Evolutionary conservation across 2,329 filamentous ascomycete genomes (phyloP), one percentile per base, ranked within the genome.

Genomic region (Talaromyces sp.): DNA sequence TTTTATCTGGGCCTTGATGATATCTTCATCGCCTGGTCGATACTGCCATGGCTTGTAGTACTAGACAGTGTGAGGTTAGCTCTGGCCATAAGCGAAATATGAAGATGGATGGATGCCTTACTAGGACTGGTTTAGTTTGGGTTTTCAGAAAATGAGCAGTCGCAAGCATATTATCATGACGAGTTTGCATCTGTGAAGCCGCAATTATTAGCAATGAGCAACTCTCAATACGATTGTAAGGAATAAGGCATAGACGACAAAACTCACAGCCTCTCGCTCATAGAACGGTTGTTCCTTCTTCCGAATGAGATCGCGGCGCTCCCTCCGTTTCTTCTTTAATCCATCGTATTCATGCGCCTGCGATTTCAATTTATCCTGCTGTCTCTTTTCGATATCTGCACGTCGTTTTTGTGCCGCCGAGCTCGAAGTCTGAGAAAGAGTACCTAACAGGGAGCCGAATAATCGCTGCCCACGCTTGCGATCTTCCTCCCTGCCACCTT

Each of bases 11-110:
- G 81, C 76, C 41, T 86, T 81, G 67, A 97, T 89, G 10, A 73
- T 78, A 4, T 85, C 82, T 70, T 92, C 84, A 69, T 97, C 88
- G 40, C 83, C 80, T 4, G 77, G 70, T 29, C 84, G 85, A 51
- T 89, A 79, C 63, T 91, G 86, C 87, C 89, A 95, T 0, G 93
- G 93, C 41, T 87, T 86, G 72, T 94, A 97, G 71, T 88, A 93
- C 91, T 96, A 59, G 11, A 37, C 8, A 50, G 11, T 33, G 35
- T 17, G n/a, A 24, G 4, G n/a, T 42, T 16, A 42, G 40, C 40
- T 11, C 13, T 8, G n/a, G 2, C 14, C 20, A 42, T 27, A 16
- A 35, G 7, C n/a, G 7, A 2, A n/a, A 4, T 39, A 39, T 5
- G 20, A 19, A 11, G 17, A 20, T 4, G n/a, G 17, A 17, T 36